Base-by-base conservation (phyloP, 2,329 filamentous ascomycete species). In the Coniochaeta pulveracea region DNA sequence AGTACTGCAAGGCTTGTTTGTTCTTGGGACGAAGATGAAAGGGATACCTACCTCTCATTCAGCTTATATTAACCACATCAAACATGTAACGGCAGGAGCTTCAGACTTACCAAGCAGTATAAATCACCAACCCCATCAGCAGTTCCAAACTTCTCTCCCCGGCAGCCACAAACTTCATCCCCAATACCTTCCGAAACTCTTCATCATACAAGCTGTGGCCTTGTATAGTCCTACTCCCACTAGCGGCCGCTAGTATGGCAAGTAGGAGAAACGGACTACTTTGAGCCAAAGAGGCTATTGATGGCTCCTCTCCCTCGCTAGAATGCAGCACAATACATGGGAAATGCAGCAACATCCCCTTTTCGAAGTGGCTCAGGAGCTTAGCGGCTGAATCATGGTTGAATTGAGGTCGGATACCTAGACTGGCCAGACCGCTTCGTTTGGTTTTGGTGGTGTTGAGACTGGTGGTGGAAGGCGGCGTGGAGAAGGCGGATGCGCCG, bases 131-230 rank as follows among this genome's bases (percentile, higher is more conserved):
- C 3, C 71, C 71, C 40, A 73, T 66, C 2, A 77, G 47, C 11
- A 76, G 42, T 41, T 77, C 70, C 15, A 76, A 37, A 10, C 59
- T 71, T 36, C 68, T 62, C 52, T 77, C 71, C 0, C 71, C 69
- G 3, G 64, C 61, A 0, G 71, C 59, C 1, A 77, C 66, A 25
- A 72, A 66, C 46, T 70, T 74, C 27, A 70, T 53, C 2, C 61
- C 68, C n/a, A 74, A 43, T 0, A 71, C 58, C 43, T 72, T 72
- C 19, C 69, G 57, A 33, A 76, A 69, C 48, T 76, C 71, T 31
- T 67, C 63, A 18, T 75, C 71, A 27, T 76, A 72, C 3, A 69
- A 52, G 10, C 51, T 61, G 35, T 73, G 66, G 0, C 69, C 62
- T 40, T 69, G 64, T 15, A 67, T 44, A n/a, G 63, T 55, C n/a